Base-by-base conservation (phyloP, 1,284 basidiomycete species). In the Coriolopsis trogii region DNA sequence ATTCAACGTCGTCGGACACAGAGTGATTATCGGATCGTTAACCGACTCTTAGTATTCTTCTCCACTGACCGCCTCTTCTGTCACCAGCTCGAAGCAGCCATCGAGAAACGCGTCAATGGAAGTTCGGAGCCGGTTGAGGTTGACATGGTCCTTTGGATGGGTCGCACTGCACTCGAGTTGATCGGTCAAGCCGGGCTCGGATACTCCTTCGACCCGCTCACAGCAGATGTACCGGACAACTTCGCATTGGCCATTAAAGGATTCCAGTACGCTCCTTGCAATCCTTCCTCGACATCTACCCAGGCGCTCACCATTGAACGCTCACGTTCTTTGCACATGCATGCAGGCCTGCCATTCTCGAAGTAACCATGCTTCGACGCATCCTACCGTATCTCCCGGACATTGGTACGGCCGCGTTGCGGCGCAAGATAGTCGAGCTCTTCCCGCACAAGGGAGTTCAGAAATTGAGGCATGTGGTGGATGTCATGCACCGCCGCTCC, bases 141-240 rank as follows among this genome's bases (percentile, higher is more conserved):
- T 36, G 65, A 70, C 43, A 44, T 70, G 28, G 57, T 63, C 28
- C 31, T 36, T 6, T 69, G 64, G 61, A 59, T 67, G 59, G 55
- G 60, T 23, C 61, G 65, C 23, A 59, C 62, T 9, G 62, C 67
- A 3, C 56, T 70, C n/a, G 68, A 70, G 50, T 54, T 64, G n/a
- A 58, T 68, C 36, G 66, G 67, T 6, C 64, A 65, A 44, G 65
- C 61, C 6, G 64, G 62, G 1, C 55, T 70, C 6, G 68, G 67
- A 2, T 64, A 67, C 46, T 63, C 63, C 3, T 69, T 69, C 50
- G 58, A 65, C 42, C 55, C 63, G 1, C 60, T 68, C 24, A 55
- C 51, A 21, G 47, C 55, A 7, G 47, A 59, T 13, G 30, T 28
- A 12, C 46, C 48, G 4, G 55, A 66, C 42, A 45, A 51, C 13